Evolutionary conservation across 2,329 filamentous ascomycete species (phyloP).

Genomic region (Colletotrichum abscissum): DNA sequence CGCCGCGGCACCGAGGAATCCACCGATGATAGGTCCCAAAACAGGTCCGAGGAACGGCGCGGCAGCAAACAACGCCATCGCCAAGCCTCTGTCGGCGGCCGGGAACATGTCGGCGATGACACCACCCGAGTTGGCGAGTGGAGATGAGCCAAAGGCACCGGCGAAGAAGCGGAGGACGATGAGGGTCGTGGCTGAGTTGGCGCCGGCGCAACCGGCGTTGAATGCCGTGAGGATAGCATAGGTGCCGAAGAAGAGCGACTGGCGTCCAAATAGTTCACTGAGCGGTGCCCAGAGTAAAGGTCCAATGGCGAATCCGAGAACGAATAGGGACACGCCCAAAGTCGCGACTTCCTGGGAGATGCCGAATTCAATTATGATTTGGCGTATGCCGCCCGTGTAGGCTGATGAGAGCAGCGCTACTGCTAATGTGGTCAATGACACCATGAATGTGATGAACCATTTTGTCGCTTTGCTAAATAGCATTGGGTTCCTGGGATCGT

Average conservation of each 20-base stretch:
- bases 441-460: slow-evolving; percentile 69
- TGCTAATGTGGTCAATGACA: slow-evolving; percentile 70
- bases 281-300: slow-evolving; percentile 74
- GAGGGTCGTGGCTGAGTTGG: slow-evolving; percentile 66
- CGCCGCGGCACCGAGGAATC: slow-evolving; percentile 71
- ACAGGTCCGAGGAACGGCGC: slow-evolving; percentile 75
- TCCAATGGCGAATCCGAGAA: slow-evolving; percentile 65
- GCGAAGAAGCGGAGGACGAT: slow-evolving; percentile 75
- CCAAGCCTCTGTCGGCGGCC: slow-evolving; percentile 63
- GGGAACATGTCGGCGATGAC: slow-evolving; percentile 72
- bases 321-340: slow-evolving; percentile 59
- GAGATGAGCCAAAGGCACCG: slow-evolving; percentile 70
- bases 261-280: slow-evolving; percentile 70
- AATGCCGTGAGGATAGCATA: slow-evolving; percentile 69
- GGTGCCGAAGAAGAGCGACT: slow-evolving; percentile 67
- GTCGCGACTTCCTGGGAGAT: slow-evolving; percentile 55
- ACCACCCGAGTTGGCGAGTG: slow-evolving; percentile 71
- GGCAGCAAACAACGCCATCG: slow-evolving; percentile 72
- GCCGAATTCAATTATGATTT: slow-evolving; percentile 63
- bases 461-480: slow-evolving; percentile 62
- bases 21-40: slow-evolving; percentile 72
- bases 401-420: slow-evolving; percentile 74
- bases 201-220: slow-evolving; percentile 67
- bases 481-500: slow-evolving; percentile 73
- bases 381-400: slow-evolving; percentile 62